Conservation (phyloP, 1,139 yeast genomes). For the Lodderomyces oxycetoniae region DNA sequence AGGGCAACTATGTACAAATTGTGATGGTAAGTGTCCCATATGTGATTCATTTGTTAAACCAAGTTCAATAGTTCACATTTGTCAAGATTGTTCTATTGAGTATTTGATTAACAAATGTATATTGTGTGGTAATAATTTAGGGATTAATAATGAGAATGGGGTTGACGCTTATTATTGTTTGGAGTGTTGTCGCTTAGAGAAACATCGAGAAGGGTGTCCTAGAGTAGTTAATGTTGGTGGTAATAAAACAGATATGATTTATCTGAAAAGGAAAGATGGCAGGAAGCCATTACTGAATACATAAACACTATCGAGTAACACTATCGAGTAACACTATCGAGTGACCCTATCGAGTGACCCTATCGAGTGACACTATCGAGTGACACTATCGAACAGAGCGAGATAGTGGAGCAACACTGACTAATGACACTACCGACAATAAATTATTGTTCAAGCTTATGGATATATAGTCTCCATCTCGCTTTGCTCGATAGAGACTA, state of each 20-base stretch:
- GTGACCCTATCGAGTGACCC: too few species aligned
- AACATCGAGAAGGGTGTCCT: constrained; percentile 93
- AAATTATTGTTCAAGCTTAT: too few species aligned
- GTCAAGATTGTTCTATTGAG: constrained; percentile 84
- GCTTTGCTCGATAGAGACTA: too few species aligned
- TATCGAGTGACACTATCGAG: too few species aligned
- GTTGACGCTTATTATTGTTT: constrained; percentile 77
- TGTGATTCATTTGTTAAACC: constrained; percentile 89
- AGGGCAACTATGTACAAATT: constrained; percentile 73
- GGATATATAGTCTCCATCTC: too few species aligned
- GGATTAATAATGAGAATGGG: constrained; percentile 41
- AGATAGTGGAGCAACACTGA: too few species aligned
- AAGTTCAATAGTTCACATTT: constrained; percentile 62
- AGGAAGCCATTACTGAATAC: constrained; percentile 5
- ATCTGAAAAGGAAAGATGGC: constrained; percentile 38
- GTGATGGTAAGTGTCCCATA: constrained; percentile 89
- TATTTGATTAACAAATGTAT: constrained; percentile 62
- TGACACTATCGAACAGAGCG: too few species aligned
- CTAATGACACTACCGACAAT: too few species aligned
- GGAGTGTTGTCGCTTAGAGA: constrained; percentile 78
- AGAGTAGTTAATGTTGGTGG: constrained; percentile 76
- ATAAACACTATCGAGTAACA: background rate
- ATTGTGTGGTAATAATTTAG: constrained; percentile 55
- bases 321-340: background rate
- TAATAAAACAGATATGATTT: constrained; percentile 62